Evolutionary conservation across 495 filamentous ascomycete genomes (phyloP), one percentile per base, ranked within the genome.

Genomic region (Corynascus novoguineensis): DNA sequence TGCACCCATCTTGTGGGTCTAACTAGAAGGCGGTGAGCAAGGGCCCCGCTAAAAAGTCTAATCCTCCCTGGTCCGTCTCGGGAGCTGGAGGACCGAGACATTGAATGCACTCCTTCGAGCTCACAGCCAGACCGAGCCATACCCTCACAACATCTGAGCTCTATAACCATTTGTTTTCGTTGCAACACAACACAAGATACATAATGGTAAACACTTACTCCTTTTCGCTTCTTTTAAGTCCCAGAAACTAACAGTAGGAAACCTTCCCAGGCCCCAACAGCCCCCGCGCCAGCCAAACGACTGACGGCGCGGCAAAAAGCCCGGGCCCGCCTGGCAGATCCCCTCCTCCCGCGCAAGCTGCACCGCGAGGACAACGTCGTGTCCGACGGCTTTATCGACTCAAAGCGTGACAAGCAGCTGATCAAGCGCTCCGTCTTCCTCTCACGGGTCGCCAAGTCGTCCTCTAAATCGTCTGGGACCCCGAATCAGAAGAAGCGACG

Each of bases 341-440:
- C 66, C 4, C 60, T 62, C 31, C 53, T 67, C 17, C 74, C 73
- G 28, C 74, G 71, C 60, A 72, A 73, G 61, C 67, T 70, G 5
- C 71, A 73, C 56, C 73, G 76, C 38, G 63, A 68, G 2, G 59
- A 73, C 53, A 72, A 76, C 55, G 55, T 65, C 6, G 64, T 67
- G 3, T 52, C 64, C 10, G 72, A 76, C 67, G 37, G 52, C 49
- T 86, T 87, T 68, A 75, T 80, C 50, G 81, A 79, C 59, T 78
- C 78, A 50, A 96, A 95, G 69, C 83, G 79, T 64, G 86, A 90
- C 72, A 93, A 90, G 71, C 87, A 83, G 11, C 66, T 71, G 28
- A 86, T 92, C 64, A 91, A 89, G 63, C 87, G 86, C 74, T 82
- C 85, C 5, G 68, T 82, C 27, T 87, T 96, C 66, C 71, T 95